These are phyloP conservation scores for Pisolithus orientalis DNA, from an alignment of 768 basidiomycete species.

Conservation along the genomic window DNA sequence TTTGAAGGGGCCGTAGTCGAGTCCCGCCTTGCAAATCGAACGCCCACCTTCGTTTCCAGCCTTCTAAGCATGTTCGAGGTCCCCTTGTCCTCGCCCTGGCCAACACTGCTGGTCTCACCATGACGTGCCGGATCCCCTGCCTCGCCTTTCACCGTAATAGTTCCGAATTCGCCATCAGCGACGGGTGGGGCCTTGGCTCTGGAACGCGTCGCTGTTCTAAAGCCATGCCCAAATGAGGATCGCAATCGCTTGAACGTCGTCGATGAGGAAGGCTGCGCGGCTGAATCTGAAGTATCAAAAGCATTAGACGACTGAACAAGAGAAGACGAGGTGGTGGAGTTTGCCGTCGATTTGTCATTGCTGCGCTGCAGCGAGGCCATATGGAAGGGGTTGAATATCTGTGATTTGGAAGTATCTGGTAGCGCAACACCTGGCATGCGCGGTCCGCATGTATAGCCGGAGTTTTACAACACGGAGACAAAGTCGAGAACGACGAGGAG, in stretches of 20 bases:
- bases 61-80: slow-evolving; percentile 41
- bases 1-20: slow-evolving; percentile 34
- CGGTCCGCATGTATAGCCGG: slow-evolving; percentile 25
- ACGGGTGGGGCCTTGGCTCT: slow-evolving; percentile 34
- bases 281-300: slow-evolving; percentile 14
- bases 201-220: slow-evolving; percentile 59
- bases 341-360: slow-evolving; percentile 25
- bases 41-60: slow-evolving; percentile 45
- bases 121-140: slow-evolving; percentile 32
- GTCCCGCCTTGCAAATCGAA: slow-evolving; percentile 39
- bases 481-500: slow-evolving; percentile 10
- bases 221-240: slow-evolving; percentile 59
- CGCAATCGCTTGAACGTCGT: slow-evolving; percentile 60
- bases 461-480: slow-evolving; percentile 10
- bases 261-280: slow-evolving; percentile 34
- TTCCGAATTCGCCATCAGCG: slow-evolving; percentile 36
- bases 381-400: slow-evolving; percentile 39
- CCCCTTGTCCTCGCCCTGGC: slow-evolving; percentile 34
- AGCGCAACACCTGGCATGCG: slow-evolving; percentile 44
- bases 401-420: slow-evolving; percentile 30
- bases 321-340: slow-evolving; percentile 36
- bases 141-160: slow-evolving; percentile 40
- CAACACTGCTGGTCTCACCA: slow-evolving; percentile 22
- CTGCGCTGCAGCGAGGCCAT: slow-evolving; percentile 39
- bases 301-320: slow-evolving; percentile 34